phyloP scores from a whole-genome alignment of 2,329 filamentous ascomycete species.

The Hypoxylon sp. region DNA sequence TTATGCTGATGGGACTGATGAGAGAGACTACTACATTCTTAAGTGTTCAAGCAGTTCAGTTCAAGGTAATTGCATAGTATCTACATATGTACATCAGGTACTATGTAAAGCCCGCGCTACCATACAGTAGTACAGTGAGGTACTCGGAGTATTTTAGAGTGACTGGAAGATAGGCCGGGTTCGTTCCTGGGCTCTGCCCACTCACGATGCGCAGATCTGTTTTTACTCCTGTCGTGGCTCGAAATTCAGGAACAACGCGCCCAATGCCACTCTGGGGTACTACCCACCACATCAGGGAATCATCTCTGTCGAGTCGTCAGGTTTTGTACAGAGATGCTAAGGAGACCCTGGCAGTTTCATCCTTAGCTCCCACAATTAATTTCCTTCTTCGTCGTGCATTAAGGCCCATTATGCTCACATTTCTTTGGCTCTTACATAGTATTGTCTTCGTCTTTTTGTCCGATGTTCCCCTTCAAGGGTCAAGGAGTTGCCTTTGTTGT shows the following conservation, averaged over 20 bases:
- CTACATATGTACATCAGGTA: conserved; percentile 2
- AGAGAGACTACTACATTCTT: conserved; percentile 19
- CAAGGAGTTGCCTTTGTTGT: conserved; percentile 29
- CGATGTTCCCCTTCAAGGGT: conserved; percentile 38
- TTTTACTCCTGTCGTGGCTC: conserved; percentile 33
- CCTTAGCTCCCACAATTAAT: conserved; percentile 45
- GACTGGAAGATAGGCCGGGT: conserved; percentile 2
- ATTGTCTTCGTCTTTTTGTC: conserved; percentile 35
- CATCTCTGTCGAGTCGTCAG: conserved; percentile 18
- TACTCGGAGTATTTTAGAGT: conserved; percentile 23
- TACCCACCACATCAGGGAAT: conserved; percentile 29
- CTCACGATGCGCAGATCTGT: conserved; percentile 29
- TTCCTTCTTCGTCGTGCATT: conserved; percentile 36
- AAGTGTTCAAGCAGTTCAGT: conserved; percentile 1
- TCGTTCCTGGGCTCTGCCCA: conserved; percentile 25
- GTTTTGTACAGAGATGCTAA: conserved; percentile 5
- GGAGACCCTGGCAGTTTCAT: conserved; percentile 42
- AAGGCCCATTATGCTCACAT: conserved; percentile 40
- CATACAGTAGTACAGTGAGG: background rate
- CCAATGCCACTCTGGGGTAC: conserved; percentile 37
- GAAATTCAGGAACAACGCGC: conserved; percentile 43
- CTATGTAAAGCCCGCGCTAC: conserved; percentile 3
- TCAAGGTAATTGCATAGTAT: too few species aligned
- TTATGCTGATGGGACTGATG: conserved; percentile 21
- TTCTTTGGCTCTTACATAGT: conserved; percentile 44